Evolutionary conservation across 345 rosid species (phyloP).

Genomic region (Murraya paniculata): DNA sequence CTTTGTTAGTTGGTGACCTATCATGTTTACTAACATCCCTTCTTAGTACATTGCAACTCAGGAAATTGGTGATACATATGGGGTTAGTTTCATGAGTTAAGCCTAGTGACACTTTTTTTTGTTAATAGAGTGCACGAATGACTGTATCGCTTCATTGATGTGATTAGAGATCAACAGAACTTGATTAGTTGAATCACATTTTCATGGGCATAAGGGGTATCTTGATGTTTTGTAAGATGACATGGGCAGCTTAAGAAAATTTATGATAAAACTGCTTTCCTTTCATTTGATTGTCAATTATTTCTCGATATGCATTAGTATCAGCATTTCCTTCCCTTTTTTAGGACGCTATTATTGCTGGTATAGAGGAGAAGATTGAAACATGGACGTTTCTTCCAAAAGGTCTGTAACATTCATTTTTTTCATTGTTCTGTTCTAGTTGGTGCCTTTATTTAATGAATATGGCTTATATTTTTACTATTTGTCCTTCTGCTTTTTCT

Average conservation of each 20-base stretch:
- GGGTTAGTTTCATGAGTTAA: neutral
- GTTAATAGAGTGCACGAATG: neutral
- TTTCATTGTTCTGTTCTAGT: neutral
- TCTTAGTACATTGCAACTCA: neutral
- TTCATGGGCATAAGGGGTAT: neutral
- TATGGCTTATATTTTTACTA: neutral
- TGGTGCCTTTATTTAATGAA: neutral
- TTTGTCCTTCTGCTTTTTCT: neutral
- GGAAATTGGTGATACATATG: neutral
- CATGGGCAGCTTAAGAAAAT: neutral
- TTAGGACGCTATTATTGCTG: slow-evolving; percentile 85
- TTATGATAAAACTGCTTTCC: neutral
- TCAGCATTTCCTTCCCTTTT: neutral
- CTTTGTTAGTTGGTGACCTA: neutral
- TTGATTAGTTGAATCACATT: neutral
- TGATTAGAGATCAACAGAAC: neutral
- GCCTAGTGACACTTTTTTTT: neutral
- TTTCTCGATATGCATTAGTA: neutral
- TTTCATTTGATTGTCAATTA: neutral
- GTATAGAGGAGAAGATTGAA: slow-evolving; percentile 89
- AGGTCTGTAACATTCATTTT: slow-evolving; percentile 38
- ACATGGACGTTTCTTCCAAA: slow-evolving; percentile 97
- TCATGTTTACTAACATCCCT: neutral
- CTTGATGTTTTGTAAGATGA: neutral
- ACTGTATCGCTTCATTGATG: neutral